Base-by-base conservation (phyloP, 2,329 filamentous ascomycete species). In the Macrophomina phaseolina region DNA sequence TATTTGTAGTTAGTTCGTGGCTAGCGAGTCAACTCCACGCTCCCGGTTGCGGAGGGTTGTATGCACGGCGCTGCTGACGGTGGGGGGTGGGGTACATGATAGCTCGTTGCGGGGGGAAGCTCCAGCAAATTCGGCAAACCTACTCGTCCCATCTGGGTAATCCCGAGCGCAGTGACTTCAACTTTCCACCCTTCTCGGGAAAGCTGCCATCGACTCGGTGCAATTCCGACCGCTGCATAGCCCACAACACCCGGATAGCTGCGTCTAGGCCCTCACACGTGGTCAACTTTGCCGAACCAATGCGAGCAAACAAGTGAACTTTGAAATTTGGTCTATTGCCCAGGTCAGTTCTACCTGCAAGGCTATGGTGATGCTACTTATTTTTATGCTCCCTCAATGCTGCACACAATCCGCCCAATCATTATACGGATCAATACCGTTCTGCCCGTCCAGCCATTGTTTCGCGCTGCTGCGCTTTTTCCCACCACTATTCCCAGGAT, bases 291-390 rank as follows among this genome's bases (percentile, higher is more conserved):
- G 18, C 58, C 58, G 42, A 38, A 9, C 23, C 23, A 32, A 60
- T 23, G 40, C 40, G 23, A n/a, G 28, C 56, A 40, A 32, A 12
- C 11, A 14, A 23, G 49, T 14, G 32, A 62, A 28, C 45, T 23
- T 40, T n/a, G 38, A 40, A 9, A 49, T 23, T 16, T 16, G 6
- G 40, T 64, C 61, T 64, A 64, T 64, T 64, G 61, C 61, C 61
- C n/a, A 34, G 61, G 53, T 64, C 61, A 64, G 61, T 45, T 23
- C 48, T 64, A 64, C n/a, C 60, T 64, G 60, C 60, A 53, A 40
- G 61, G 61, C 61, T 64, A 53, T 36, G 45, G 23, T 49, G 28
- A 52, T 64, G 49, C 61, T 64, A 64, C 61, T 36, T 64, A 53
- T 49, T 38, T 51, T 48, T 36, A 49, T 40, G 58, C 45, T n/a